Evolutionary conservation across 441 rosid genomes (phyloP).

Genomic region (Metrosideros polymorpha): DNA sequence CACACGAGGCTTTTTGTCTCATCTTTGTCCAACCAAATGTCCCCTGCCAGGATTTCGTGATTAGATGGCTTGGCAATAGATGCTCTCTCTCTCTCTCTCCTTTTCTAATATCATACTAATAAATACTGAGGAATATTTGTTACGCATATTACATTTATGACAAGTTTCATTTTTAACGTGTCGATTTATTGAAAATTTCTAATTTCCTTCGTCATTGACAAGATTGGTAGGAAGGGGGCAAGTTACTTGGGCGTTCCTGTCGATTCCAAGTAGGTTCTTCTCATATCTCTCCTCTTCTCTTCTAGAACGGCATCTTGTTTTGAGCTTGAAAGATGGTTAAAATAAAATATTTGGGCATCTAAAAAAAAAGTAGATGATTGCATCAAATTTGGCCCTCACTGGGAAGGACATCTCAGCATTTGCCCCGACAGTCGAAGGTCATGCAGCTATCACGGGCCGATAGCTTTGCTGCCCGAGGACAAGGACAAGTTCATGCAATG

Average conservation of each 20-base stretch:
- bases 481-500: background rate
- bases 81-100: background rate
- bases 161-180: background rate
- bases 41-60: background rate
- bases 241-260: background rate
- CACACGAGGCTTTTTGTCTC: background rate
- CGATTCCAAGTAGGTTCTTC: background rate
- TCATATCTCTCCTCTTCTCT: background rate
- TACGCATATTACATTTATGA: no score
- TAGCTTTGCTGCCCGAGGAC: background rate
- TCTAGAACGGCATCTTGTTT: background rate
- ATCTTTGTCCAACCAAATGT: background rate
- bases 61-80: background rate
- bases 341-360: background rate
- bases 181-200: background rate
- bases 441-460: background rate
- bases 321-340: background rate
- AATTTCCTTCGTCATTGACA: background rate
- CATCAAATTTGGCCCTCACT: background rate
- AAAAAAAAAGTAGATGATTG: no score
- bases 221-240: background rate
- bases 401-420: background rate
- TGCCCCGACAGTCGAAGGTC: background rate
- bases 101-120: no score
- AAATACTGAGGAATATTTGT: no score